Evolutionary conservation across 2,329 filamentous ascomycete genomes (phyloP).

Genomic region (Fusarium drepaniforme): DNA sequence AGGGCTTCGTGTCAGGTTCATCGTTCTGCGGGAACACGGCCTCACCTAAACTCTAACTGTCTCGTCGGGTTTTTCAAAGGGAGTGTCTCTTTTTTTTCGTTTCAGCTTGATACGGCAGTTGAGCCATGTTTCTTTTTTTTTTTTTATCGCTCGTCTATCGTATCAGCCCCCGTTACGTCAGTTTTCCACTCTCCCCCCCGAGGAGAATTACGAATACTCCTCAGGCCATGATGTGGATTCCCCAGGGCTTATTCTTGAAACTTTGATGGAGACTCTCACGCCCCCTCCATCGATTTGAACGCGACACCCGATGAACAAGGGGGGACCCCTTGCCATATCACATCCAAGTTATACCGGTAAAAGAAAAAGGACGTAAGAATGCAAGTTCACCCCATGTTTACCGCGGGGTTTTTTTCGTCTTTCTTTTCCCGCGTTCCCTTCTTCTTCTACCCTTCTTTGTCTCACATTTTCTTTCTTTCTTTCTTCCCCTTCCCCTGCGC

Average conservation of each 20-base stretch:
- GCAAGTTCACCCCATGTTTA: not conserved
- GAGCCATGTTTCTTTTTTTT: not conserved
- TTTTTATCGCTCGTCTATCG: not conserved
- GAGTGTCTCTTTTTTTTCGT: not conserved
- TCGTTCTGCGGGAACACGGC: slow-evolving; percentile 1
- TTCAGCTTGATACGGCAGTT: slow-evolving; percentile 4
- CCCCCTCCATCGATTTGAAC: not conserved
- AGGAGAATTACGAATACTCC: not conserved
- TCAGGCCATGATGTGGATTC: not conserved
- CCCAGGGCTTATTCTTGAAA: not conserved
- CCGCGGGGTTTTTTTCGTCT: not conserved
- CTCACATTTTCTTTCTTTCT: slow-evolving; percentile 9
- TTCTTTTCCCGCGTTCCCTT: slow-evolving; percentile 27
- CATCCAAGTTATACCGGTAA: not conserved
- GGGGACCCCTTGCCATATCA: not conserved
- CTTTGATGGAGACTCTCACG: not conserved
- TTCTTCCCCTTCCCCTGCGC: not conserved
- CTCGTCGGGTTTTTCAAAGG: not conserved
- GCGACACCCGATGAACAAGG: not conserved
- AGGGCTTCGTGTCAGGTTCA: slow-evolving; percentile 23
- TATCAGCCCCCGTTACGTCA: not conserved
- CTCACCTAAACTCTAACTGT: not conserved
- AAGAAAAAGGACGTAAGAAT: not conserved
- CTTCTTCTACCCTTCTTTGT: slow-evolving; percentile 5
- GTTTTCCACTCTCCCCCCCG: not conserved